Conservation (phyloP, 2,329 filamentous ascomycete genomes). For the Lecanosticta acicola region DNA sequence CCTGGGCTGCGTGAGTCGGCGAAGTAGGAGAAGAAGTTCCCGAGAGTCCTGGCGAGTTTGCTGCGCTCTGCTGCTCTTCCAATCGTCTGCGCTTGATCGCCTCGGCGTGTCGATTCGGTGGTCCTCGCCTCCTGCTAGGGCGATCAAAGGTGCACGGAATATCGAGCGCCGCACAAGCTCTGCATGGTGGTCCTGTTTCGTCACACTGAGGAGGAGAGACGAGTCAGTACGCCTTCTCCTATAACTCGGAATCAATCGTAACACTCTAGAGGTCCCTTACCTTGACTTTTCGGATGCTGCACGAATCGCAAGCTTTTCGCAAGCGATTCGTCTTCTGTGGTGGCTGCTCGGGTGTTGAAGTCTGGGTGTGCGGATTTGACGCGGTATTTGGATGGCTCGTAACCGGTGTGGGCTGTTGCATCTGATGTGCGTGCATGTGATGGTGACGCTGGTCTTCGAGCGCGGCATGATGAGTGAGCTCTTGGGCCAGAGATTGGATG, state of each 20-base stretch:
- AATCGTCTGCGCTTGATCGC: conserved; percentile 58
- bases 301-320: conserved; percentile 39
- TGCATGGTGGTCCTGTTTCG: conserved; percentile 60
- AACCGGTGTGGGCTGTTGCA: conserved; percentile 23
- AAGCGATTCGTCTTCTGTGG: conserved; percentile 34
- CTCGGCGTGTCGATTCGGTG: conserved; percentile 62
- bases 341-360: conserved; percentile 21
- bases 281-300: conserved; percentile 38
- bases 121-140: conserved; percentile 58
- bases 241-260: not conserved
- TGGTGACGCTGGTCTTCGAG: conserved; percentile 30
- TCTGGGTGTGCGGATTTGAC: conserved; percentile 19
- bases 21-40: conserved; percentile 44
- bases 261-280: conserved; percentile 17
- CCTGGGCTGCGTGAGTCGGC: conserved; percentile 50
- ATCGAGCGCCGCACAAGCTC: conserved; percentile 58
- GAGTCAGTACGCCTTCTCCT: not conserved
- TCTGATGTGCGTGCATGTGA: conserved; percentile 28
- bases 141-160: conserved; percentile 63
- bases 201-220: conserved; percentile 52
- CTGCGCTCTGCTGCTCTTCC: conserved; percentile 31
- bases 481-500: conserved; percentile 30
- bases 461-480: conserved; percentile 27
- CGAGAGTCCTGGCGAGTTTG: conserved; percentile 37
- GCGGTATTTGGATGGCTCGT: conserved; percentile 23